These are phyloP conservation scores for Aspergillus sp. DNA, from an alignment of 2,329 filamentous ascomycete genomes.

Conservation along the genomic window DNA sequence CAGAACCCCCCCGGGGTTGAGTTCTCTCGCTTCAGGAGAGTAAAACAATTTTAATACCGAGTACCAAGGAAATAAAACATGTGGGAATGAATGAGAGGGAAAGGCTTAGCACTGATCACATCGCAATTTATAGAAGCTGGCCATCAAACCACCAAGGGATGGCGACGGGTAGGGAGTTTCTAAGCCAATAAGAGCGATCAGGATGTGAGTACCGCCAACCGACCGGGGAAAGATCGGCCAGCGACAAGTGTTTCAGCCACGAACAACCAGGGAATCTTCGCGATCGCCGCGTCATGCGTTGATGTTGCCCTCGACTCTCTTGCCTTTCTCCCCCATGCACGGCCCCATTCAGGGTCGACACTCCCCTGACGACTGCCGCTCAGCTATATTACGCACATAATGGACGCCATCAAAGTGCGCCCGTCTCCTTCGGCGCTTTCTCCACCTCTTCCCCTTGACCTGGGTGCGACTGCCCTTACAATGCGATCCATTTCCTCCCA, in stretches of 20 bases:
- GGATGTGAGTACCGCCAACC: not conserved
- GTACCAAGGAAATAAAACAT: no score
- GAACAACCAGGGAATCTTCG: not conserved
- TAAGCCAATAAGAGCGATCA: not conserved
- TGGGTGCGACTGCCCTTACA: slow-evolving; percentile 7
- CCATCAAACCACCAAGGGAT: not conserved
- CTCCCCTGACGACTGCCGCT: not conserved
- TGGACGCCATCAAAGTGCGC: not conserved
- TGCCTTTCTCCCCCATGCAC: not conserved
- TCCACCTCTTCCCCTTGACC: slow-evolving; percentile 1
- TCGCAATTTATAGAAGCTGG: not conserved
- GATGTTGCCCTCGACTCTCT: not conserved
- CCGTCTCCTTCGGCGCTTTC: not conserved
- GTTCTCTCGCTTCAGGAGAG: no score
- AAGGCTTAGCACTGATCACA: not conserved
- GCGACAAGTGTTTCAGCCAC: not conserved
- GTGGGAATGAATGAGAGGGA: not conserved
- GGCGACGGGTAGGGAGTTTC: not conserved
- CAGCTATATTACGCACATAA: not conserved
- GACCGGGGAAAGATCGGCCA: not conserved
- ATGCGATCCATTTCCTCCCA: slow-evolving; percentile 12
- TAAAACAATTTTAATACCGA: no score
- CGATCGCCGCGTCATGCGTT: not conserved
- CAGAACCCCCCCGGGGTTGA: not conserved
- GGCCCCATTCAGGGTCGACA: slow-evolving; percentile 1